Conservation (phyloP, 1,139 yeast species). For the Ogataea hybrid region DNA sequence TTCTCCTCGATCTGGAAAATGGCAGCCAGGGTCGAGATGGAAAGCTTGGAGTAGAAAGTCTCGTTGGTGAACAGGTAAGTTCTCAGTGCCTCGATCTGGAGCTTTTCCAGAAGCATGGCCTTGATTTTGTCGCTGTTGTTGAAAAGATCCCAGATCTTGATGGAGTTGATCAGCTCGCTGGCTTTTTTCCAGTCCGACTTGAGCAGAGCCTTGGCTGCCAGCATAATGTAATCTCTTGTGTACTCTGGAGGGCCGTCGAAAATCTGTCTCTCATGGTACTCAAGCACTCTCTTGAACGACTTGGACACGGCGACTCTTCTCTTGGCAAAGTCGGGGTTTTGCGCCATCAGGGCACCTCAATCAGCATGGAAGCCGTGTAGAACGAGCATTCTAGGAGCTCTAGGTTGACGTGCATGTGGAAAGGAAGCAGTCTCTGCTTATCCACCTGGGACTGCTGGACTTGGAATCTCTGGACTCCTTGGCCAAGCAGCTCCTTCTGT, state of each 20-base stretch:
- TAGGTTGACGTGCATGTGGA: slow-evolving; percentile 96
- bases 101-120: slow-evolving; percentile 67
- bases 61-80: slow-evolving; percentile 87
- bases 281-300: slow-evolving; percentile 89
- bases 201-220: slow-evolving; percentile 87
- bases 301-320: slow-evolving; percentile 40
- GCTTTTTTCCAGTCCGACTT: slow-evolving; percentile 89
- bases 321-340: slow-evolving; percentile 40
- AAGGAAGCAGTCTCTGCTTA: slow-evolving; percentile 87
- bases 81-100: slow-evolving; percentile 87
- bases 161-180: slow-evolving; percentile 64
- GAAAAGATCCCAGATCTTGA: slow-evolving; percentile 88
- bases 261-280: slow-evolving; percentile 90
- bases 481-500: slow-evolving; percentile 91
- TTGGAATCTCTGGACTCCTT: slow-evolving; percentile 75
- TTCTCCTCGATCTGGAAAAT: slow-evolving; percentile 63
- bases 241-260: slow-evolving; percentile 99
- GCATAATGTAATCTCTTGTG: slow-evolving; percentile 90
- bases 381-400: slow-evolving; percentile 94
- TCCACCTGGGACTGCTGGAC: slow-evolving; percentile 44
- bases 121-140: slow-evolving; percentile 67
- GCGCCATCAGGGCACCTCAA: slow-evolving; percentile 89
- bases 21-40: slow-evolving; percentile 62
- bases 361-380: slow-evolving; percentile 84
- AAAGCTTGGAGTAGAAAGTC: slow-evolving; percentile 69